Base-by-base conservation (phyloP, 768 basidiomycete genomes). In the Boletus vinaceobasis region DNA sequence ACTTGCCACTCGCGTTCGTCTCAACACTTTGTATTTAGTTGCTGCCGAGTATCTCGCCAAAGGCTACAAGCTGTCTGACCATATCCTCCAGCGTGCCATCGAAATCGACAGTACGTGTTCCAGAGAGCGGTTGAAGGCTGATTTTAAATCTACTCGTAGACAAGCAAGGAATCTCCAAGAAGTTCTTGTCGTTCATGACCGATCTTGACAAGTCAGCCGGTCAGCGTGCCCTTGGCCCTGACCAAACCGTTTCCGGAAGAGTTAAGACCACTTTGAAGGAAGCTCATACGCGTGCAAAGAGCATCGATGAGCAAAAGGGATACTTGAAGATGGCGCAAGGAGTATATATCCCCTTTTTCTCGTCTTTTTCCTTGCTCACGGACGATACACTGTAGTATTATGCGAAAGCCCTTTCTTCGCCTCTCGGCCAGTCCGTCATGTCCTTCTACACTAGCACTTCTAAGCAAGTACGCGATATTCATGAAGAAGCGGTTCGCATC, bases 21-120 rank as follows among this genome's bases (percentile, higher is more conserved):
- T 52, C 19, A 63, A 19, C 38, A 26, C 35, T 15, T 5, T 39
- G 4, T 29, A 57, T 53, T 57, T 66, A 84, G 92, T 97, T 64
- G 88, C 90, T 27, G 95, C 96, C 29, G 96, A 98, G 70, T 93
- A 95, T 71, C 82, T 99, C 43, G 93, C 96, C 2, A 85, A 83
- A 65, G 97, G 96, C 2, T 98, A 98, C 74, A 65, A 65, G 48
- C 79, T 98, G 27, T 84, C 85, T 17, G 95, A 98, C 66, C 66
- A 77, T 45, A 80, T 94, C 61, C 77, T 98, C 43, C 78, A 88
- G 61, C 81, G 81, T 46, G 88, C 91, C 44, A 91, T 93, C 61
- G 88, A 91, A 35, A 74, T 90, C n/a, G 89, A 91, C 66, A 73
- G 85, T 87, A 58, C 56, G 75, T 58, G 10, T 37, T 9, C 5